Percentiles rank a stretch among this genome's conserved stretches.
Evolutionary conservation across 257 asterid genomes (phyloP).

Genomic region (Solanum corneliomulleri): DNA sequence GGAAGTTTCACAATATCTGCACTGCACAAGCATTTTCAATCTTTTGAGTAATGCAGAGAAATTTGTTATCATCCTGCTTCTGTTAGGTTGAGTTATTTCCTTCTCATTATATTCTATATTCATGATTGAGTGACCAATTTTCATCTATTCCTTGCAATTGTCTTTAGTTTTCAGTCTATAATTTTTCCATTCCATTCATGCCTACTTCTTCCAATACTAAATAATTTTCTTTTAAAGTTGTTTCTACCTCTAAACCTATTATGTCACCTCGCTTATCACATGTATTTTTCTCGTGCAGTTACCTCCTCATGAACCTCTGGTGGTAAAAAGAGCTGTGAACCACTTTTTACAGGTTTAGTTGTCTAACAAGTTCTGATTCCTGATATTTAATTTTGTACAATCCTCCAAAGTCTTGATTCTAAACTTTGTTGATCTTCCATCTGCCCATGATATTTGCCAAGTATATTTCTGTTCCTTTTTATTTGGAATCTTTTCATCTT

Average conservation of each 20-base stretch:
- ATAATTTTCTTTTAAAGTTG: not conserved
- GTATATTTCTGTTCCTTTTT: not conserved
- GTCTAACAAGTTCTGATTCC: not conserved
- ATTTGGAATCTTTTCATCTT: not conserved
- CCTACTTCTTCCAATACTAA: not conserved
- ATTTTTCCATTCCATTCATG: not conserved
- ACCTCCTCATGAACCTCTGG: slow-evolving; percentile 77
- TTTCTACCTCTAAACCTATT: not conserved
- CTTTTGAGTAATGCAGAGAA: not conserved
- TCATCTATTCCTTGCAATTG: not conserved
- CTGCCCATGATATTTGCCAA: not conserved
- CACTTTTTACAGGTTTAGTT: slow-evolving; percentile 67
- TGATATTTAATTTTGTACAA: not conserved
- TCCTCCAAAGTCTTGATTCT: not conserved
- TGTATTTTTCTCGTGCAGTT: slow-evolving; percentile 37
- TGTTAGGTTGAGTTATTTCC: not conserved
- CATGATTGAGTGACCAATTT: not conserved
- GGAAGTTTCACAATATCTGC: not conserved
- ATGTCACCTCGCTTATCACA: not conserved
- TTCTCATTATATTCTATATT: not conserved
- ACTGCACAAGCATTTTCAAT: not conserved
- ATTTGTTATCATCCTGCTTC: not conserved
- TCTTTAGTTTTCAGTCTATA: not conserved
- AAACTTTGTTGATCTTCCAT: not conserved
- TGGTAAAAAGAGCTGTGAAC: slow-evolving; percentile 74